Conservation (phyloP, 768 basidiomycete genomes). For the Auriscalpium microsporum region DNA sequence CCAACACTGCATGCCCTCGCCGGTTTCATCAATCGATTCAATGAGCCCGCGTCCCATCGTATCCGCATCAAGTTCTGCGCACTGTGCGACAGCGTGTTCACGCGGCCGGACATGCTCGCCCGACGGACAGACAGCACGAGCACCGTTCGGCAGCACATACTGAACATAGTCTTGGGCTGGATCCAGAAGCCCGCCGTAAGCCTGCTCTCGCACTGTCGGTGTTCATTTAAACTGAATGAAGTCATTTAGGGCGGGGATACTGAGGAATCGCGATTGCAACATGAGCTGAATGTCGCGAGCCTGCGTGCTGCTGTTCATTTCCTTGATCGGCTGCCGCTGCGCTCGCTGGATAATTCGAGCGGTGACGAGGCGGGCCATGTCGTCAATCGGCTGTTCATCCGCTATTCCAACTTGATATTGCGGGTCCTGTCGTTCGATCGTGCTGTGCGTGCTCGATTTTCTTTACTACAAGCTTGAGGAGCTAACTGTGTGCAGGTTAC, state of each 20-base stretch:
- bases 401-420: slow-evolving; percentile 61
- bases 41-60: slow-evolving; percentile 44
- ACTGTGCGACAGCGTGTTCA: slow-evolving; percentile 61
- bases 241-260: slow-evolving; percentile 25
- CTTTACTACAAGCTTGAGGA: neutral
- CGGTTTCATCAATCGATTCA: slow-evolving; percentile 55
- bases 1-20: slow-evolving; percentile 41
- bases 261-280: slow-evolving; percentile 31
- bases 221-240: neutral
- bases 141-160: slow-evolving; percentile 54
- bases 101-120: slow-evolving; percentile 49
- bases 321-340: slow-evolving; percentile 65
- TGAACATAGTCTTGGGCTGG: slow-evolving; percentile 80
- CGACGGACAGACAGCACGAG: slow-evolving; percentile 59
- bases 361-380: slow-evolving; percentile 61
- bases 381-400: slow-evolving; percentile 71
- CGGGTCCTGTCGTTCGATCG: slow-evolving; percentile 49
- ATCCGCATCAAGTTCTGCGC: slow-evolving; percentile 70
- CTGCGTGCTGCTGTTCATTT: slow-evolving; percentile 69
- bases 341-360: slow-evolving; percentile 44
- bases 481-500: neutral
- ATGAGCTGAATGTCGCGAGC: slow-evolving; percentile 67
- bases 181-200: slow-evolving; percentile 48
- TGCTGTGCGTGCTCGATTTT: slow-evolving; percentile 22
- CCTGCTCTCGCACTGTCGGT: slow-evolving; percentile 16